These are phyloP conservation scores for Tilletia walkeri DNA, from an alignment of 1,284 basidiomycete species.

Conservation along the genomic window DNA sequence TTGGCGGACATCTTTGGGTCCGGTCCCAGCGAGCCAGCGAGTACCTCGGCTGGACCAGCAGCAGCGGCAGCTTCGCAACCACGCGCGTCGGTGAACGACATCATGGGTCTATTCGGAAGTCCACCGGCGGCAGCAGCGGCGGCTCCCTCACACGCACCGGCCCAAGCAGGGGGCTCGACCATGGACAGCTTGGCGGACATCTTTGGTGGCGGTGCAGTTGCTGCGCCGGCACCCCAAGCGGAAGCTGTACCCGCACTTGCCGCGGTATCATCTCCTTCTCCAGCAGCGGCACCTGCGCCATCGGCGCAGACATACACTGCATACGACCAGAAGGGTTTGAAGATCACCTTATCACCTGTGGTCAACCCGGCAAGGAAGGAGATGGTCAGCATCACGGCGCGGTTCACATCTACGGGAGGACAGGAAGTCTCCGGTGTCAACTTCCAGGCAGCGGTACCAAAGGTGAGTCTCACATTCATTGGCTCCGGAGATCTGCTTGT, in stretches of 20 bases:
- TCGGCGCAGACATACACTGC: slow-evolving; percentile 72
- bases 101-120: slow-evolving; percentile 80
- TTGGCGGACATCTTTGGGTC: slow-evolving; percentile 87
- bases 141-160: slow-evolving; percentile 22
- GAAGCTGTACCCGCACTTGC: slow-evolving; percentile 39
- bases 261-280: slow-evolving; percentile 27
- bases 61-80: slow-evolving; percentile 58
- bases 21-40: too few relatives aligned
- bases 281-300: slow-evolving; percentile 57
- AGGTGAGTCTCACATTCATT: slow-evolving; percentile 62
- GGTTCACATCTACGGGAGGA: slow-evolving; percentile 70
- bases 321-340: slow-evolving; percentile 86
- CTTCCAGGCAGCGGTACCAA: slow-evolving; percentile 97
- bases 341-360: slow-evolving; percentile 84
- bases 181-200: slow-evolving; percentile 36
- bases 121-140: slow-evolving; percentile 55
- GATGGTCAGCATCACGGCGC: slow-evolving; percentile 82
- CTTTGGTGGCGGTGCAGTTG: slow-evolving; percentile 38
- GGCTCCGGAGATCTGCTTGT: too few relatives aligned
- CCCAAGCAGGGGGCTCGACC: slow-evolving; percentile 18
- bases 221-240: slow-evolving; percentile 63
- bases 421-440: slow-evolving; percentile 64
- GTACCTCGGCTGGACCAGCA: slow-evolving; percentile 51
- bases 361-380: slow-evolving; percentile 75
- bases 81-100: slow-evolving; percentile 73